phyloP scores from a whole-genome alignment of 176 grass and related monocot species.

The Triticum aestivum region DNA sequence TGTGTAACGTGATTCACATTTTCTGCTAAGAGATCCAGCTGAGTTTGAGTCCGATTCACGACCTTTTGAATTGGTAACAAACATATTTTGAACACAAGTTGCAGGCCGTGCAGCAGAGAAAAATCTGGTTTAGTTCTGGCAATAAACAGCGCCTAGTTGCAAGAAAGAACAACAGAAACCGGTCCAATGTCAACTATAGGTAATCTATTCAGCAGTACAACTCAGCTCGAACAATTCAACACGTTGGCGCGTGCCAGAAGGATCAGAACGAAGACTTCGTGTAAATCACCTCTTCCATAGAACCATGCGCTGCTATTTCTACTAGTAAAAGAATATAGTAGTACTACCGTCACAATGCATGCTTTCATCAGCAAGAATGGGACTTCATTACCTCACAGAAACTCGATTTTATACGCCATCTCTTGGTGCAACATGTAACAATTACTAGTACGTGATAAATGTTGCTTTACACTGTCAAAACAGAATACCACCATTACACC shows the following conservation, averaged over 20 bases:
- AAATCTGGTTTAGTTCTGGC: not conserved
- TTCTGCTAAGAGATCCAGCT: not conserved
- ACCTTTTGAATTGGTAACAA: not conserved
- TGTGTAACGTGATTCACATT: not conserved
- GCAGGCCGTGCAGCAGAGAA: not conserved
- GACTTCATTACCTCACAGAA: not conserved
- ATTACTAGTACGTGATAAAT: no score
- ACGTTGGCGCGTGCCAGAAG: not conserved
- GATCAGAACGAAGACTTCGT: not conserved
- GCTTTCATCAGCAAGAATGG: not conserved
- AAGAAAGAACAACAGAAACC: not conserved
- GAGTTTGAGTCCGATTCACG: not conserved
- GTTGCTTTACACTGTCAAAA: no score
- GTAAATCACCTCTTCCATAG: not conserved
- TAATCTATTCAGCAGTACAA: not conserved
- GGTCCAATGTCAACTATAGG: not conserved
- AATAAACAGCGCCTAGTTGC: not conserved
- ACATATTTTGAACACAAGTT: not conserved
- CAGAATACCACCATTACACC: no score
- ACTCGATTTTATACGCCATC: not conserved
- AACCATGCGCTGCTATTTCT: not conserved
- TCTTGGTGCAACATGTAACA: no score
- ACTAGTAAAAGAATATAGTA: not conserved
- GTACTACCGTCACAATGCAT: not conserved
- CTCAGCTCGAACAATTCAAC: constrained; percentile 23